Conservation (phyloP, 2,329 filamentous ascomycete species). For the Cercospora sp. region DNA sequence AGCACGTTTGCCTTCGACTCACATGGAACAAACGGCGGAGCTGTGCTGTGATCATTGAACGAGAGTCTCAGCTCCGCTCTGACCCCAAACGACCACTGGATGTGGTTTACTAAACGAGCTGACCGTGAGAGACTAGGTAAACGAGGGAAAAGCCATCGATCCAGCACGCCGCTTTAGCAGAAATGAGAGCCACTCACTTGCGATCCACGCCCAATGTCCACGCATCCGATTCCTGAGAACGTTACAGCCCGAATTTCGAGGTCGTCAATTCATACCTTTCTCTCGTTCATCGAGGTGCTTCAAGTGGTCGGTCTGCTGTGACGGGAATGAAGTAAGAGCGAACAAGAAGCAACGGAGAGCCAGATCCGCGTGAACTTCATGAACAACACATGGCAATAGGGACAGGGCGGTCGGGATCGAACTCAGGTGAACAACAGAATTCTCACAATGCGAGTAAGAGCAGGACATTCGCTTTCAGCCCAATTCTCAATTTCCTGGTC, state of each 20-base stretch:
- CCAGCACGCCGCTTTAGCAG: background rate
- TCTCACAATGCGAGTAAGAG: background rate
- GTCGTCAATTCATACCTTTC: background rate
- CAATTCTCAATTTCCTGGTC: background rate
- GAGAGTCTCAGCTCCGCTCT: background rate
- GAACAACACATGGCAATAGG: background rate
- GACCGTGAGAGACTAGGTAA: background rate
- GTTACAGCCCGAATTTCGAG: background rate
- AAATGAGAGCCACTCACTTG: background rate
- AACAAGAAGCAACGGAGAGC: background rate
- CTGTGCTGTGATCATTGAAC: background rate
- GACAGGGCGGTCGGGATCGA: background rate
- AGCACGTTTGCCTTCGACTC: background rate
- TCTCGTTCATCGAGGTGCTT: background rate
- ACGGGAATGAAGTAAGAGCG: background rate
- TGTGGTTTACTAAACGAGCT: background rate
- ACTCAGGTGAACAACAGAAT: background rate
- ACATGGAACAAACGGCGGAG: background rate
- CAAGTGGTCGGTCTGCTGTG: background rate
- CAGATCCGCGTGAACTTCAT: background rate
- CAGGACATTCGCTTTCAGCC: background rate
- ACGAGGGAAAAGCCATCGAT: background rate
- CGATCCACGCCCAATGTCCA: background rate
- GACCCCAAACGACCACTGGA: background rate
- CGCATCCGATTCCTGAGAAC: background rate